Evolutionary conservation across 75 land plant species (phyloP), one percentile per base, ranked within the genome.

Genomic region (Azolla pinnata): DNA sequence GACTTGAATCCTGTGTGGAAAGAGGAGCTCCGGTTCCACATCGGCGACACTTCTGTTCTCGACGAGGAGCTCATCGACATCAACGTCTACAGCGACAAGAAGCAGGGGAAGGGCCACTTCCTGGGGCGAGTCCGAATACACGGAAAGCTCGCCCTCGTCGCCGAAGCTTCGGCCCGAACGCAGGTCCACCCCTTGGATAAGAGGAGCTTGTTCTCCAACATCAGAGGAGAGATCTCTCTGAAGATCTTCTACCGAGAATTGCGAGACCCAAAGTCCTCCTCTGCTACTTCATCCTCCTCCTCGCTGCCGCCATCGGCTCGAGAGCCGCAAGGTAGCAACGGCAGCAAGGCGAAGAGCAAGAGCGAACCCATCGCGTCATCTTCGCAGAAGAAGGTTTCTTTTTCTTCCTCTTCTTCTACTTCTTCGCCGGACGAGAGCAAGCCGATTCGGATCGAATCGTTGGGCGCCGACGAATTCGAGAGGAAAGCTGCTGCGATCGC

Each of bases 181-280:
- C n/a, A n/a, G n/a, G n/a, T n/a, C n/a, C 81, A 69, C 69, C 88
- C 91, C 0, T 71, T 89, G 9, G 84, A 83, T 27, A 86, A 89
- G 58, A 64, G 91, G 2, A 75, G 84, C 46, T 64, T 81, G 17
- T 87, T 90, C 58, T 86, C 91, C 4, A 60, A 79, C 40, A 59
- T 89, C 48, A 68, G 74, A 29, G 96, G 96, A 18, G 96, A 90
- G 30, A 70, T 85, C 31, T 69, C 68, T 0, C 57, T 85, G 12
- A 68, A 62, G 31, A 52, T 69, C 0, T 79, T 70, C 62, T 33
- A 44, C 9, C 0, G 59, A 42, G 10, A 68, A 69, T 23, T 58
- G n/a, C n/a, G n/a, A n/a, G n/a, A n/a, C n/a, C n/a, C n/a, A n/a
- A n/a, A n/a, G n/a, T n/a, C n/a, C n/a, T n/a, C n/a, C n/a, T n/a